Percentiles rank a stretch among this genome's conserved stretches.
These are phyloP conservation scores for Kodamaea restingae DNA, from an alignment of 805 yeast genomes.

Conservation along the genomic window DNA sequence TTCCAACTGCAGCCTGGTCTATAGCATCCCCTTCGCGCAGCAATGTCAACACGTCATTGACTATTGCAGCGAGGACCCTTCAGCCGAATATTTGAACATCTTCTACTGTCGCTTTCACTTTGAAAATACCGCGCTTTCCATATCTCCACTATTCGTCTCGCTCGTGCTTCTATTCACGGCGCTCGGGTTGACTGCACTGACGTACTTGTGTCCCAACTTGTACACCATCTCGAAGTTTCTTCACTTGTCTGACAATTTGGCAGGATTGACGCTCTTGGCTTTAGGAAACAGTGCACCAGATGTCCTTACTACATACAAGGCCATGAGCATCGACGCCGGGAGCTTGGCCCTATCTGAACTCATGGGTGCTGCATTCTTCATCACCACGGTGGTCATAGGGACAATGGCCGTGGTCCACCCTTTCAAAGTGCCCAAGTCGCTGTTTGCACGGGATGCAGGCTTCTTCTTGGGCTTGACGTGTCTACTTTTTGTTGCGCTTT, in stretches of 20 bases:
- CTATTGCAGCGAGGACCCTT: conserved; percentile 28
- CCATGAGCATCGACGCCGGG: conserved; percentile 67
- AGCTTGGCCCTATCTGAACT: conserved; percentile 85
- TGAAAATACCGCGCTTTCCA: conserved; percentile 9
- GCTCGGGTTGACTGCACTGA: conserved; percentile 78
- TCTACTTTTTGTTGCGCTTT: conserved; percentile 48
- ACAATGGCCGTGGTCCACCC: conserved; percentile 68
- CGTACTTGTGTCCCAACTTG: conserved; percentile 75
- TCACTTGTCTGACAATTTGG: conserved; percentile 66
- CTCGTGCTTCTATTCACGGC: conserved; percentile 49
- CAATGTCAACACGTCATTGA: conserved; percentile 34
- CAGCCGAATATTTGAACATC: conserved; percentile 38
- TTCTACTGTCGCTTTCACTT: conserved; percentile 27
- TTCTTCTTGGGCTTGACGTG: conserved; percentile 52
- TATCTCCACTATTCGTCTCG: conserved; percentile 17
- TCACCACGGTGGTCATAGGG: conserved; percentile 77
- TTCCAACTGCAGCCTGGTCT: conserved; percentile 7
- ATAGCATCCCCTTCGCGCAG: conserved; percentile 4
- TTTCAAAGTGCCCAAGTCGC: conserved; percentile 46
- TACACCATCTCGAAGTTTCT: conserved; percentile 58
- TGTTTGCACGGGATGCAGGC: conserved; percentile 57
- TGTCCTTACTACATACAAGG: conserved; percentile 76
- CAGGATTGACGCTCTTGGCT: conserved; percentile 85
- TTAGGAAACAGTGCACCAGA: conserved; percentile 94
- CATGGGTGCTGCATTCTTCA: conserved; percentile 85